These are phyloP conservation scores for Lumnitzera littorea DNA, from an alignment of 345 rosid species.

Conservation along the genomic window DNA sequence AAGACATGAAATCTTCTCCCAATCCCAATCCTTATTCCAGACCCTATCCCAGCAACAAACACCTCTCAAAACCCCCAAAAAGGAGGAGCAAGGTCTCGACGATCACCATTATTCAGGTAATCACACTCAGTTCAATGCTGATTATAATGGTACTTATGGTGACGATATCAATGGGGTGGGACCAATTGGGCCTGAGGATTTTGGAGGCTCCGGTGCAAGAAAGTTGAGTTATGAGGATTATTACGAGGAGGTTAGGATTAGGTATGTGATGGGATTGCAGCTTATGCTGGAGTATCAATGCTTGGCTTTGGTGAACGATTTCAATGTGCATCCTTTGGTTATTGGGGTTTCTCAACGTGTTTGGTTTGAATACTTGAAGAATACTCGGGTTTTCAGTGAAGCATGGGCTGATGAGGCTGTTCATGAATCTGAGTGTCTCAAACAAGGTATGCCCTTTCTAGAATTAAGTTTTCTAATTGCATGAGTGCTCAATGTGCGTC, in stretches of 20 bases:
- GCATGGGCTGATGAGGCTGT: constrained; percentile 55
- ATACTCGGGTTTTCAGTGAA: constrained; percentile 41
- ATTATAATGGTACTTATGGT: too few species aligned
- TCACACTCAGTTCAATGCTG: too few species aligned
- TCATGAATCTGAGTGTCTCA: constrained; percentile 42
- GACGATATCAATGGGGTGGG: constrained; percentile 15
- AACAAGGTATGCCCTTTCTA: constrained; percentile 17
- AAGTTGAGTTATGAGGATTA: constrained; percentile 42
- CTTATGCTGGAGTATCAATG: constrained; percentile 66
- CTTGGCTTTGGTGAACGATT: constrained; percentile 54
- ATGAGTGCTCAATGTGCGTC: too few species aligned
- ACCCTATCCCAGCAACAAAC: constrained; percentile 5
- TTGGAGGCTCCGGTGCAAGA: constrained; percentile 16
- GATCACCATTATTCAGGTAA: background rate
- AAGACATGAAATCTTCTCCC: constrained; percentile 17
- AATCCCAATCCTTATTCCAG: constrained; percentile 35
- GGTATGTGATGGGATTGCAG: constrained; percentile 63
- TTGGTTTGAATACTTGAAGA: constrained; percentile 46
- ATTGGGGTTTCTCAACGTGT: constrained; percentile 48
- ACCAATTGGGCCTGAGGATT: constrained; percentile 46
- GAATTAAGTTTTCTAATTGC: background rate
- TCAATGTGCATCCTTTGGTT: constrained; percentile 53
- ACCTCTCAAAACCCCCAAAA: constrained; percentile 5
- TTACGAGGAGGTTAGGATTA: constrained; percentile 52
- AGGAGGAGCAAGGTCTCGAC: constrained; percentile 10